Percentiles rank a stretch among this genome's conserved stretches.
phyloP scores from a whole-genome alignment of 73 alveolate species.

The Paramecium tetraurelia region DNA sequence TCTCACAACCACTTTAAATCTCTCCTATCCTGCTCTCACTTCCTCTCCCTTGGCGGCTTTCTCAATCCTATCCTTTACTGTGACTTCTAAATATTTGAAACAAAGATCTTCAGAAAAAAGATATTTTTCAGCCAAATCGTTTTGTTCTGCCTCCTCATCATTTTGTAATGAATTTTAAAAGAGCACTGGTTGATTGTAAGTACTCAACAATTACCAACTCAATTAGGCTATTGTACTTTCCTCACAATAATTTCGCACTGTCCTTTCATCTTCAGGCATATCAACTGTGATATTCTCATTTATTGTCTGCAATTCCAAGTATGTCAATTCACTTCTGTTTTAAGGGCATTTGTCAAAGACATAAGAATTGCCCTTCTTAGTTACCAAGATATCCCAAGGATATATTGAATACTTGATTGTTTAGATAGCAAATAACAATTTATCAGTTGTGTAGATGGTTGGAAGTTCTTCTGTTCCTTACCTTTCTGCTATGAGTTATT shows the following conservation, averaged over 20 bases:
- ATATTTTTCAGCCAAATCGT: conserved; percentile 3
- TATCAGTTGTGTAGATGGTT: conserved; percentile 58
- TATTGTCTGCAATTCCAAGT: conserved; percentile 42
- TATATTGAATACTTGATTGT: conserved; percentile 57
- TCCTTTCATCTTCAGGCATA: conserved; percentile 64
- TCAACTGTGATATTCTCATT: conserved; percentile 61
- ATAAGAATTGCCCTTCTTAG: conserved; percentile 31
- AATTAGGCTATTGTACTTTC: conserved; percentile 54
- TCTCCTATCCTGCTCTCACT: conserved; percentile 2
- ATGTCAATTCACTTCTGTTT: conserved; percentile 30
- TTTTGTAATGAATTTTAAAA: not conserved
- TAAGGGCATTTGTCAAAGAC: conserved; percentile 48
- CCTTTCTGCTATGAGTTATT: not conserved
- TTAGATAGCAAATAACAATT: conserved; percentile 16
- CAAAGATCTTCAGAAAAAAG: conserved; percentile 2
- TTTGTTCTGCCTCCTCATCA: not conserved
- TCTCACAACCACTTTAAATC: conserved; percentile 58
- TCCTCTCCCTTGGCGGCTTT: conserved; percentile 32
- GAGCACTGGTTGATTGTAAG: not conserved
- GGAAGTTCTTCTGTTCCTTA: not conserved
- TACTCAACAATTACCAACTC: conserved; percentile 51
- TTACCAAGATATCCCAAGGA: conserved; percentile 65
- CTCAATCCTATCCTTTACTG: conserved; percentile 38
- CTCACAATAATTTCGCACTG: conserved; percentile 39
- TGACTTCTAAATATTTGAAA: not conserved